Base-by-base conservation (phyloP, 495 filamentous ascomycete species). In the Aspergillus baeticus region DNA sequence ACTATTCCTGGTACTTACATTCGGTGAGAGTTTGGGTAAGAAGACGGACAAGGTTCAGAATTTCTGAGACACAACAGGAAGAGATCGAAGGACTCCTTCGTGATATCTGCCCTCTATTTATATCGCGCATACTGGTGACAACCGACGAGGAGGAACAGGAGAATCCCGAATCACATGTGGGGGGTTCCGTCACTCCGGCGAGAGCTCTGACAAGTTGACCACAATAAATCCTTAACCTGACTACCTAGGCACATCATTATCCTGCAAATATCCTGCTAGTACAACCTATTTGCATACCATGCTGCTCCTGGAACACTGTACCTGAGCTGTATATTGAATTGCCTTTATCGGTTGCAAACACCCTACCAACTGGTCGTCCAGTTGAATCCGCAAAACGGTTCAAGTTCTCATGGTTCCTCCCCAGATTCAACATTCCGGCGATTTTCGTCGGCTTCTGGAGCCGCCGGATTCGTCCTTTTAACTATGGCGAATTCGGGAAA, bases 151-250 rank as follows among this genome's bases (percentile, higher is more conserved):
- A 48, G 21, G 18, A 41, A 35, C 18, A 23, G 23, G 49, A 53
- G 21, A 35, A 60, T 62, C 59, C 57, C 59, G 21, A 35, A 60
- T 62, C 59, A 62, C 59, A 62, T 62, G 59, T 62, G 59, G 59
- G 54, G 56, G 29, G 34, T 22, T 44, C 37, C 46, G 45, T 50
- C 21, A 15, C 35, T n/a, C 21, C 43, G 48, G 48, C 20, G 1
- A 20, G 13, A 43, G 18, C 17, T 5, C 8, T 21, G 10, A 17
- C 26, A 3, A 29, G 3, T 29, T 29, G 26, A 29, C 8, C 26
- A 29, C 26, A 20, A 47, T 17, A 26, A 26, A 22, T 49, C 10
- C 15, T 17, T 6, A 34, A 49, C 17, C 14, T 17, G 46, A 49
- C 46, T 22, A 22, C 17, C 21, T 14, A 23, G 37, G 11, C 34